Evolutionary conservation across 2,329 filamentous ascomycete species (phyloP), one percentile per base, ranked within the genome.

Genomic region (Aspergillus clavatus): DNA sequence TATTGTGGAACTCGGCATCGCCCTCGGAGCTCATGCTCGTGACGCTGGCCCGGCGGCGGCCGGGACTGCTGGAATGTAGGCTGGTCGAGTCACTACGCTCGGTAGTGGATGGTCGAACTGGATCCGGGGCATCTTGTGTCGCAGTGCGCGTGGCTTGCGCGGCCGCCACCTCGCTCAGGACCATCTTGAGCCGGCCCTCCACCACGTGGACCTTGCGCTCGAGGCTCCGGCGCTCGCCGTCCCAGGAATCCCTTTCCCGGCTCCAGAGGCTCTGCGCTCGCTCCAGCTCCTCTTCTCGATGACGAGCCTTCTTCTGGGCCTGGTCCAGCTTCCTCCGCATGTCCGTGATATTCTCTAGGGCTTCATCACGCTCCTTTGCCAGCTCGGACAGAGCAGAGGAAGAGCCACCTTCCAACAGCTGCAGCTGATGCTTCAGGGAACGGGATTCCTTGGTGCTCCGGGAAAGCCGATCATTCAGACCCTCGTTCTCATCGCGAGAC

Each of bases 131-230:
- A 24, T 87, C 82, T 46, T 72, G 80, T 7, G 84, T 80, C 61
- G 58, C 19, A 56, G 53, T 10, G 58, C 55, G 22, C 61, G 59
- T 46, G 65, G 65, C 62, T 19, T 74, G 69, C 46, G 60, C 50
- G 50, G 63, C 43, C 47, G 71, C 82, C 40, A 98, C 80, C 67
- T 97, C 93, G 28, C 91, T 88, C 36, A 98, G 75, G 8, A 98
- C 79, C 8, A 81, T 77, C 63, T 91, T 93, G 43, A 98, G 69
- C 28, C 91, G 83, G 23, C 79, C 87, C 69, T 98, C 93, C 2
- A 89, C 86, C n/a, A 96, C 79, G 64, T 97, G 90, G 11, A 95
- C 72, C 56, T 87, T 89, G 45, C 87, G 83, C 66, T 98, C 91
- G 49, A 88, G 78, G 45, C 81, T 86, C 43, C 90, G 83, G 58